Percentiles rank a stretch among this genome's conserved stretches.
These are phyloP conservation scores for Cicer yamashitae DNA, from an alignment of 306 rosid species.

Conservation along the genomic window DNA sequence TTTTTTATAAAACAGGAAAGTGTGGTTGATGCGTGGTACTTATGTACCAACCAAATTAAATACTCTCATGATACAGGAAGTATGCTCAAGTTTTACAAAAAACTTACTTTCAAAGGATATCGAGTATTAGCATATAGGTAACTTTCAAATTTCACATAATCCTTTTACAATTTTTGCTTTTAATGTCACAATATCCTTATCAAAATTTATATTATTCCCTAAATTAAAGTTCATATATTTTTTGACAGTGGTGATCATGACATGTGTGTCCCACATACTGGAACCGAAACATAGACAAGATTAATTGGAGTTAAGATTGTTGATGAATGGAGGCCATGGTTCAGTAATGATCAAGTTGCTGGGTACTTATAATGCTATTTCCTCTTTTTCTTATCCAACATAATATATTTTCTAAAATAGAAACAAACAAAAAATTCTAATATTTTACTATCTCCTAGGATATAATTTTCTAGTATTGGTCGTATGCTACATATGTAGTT, in stretches of 20 bases:
- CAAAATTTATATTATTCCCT: too few relatives aligned
- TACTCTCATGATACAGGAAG: conserved; percentile 66
- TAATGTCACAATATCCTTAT: too few relatives aligned
- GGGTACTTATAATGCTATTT: conserved; percentile 54
- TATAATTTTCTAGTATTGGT: neutral
- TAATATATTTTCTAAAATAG: too few relatives aligned
- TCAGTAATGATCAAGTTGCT: conserved; percentile 56
- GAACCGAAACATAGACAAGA: conserved; percentile 27
- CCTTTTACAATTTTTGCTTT: conserved; percentile 24
- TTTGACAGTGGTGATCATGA: conserved; percentile 35
- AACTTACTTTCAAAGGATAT: conserved; percentile 77
- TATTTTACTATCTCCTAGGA: neutral
- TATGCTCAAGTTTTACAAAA: conserved; percentile 80
- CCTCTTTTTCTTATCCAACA: neutral
- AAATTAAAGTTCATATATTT: neutral
- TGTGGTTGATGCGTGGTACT: conserved; percentile 53
- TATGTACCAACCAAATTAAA: conserved; percentile 50
- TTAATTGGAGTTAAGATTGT: conserved; percentile 51
- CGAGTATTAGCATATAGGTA: conserved; percentile 82
- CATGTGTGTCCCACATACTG: conserved; percentile 37
- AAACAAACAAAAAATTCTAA: too few relatives aligned
- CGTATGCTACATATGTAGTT: too few relatives aligned
- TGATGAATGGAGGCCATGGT: conserved; percentile 86
- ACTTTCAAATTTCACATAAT: neutral
- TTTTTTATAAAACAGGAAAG: conserved; percentile 41